Evolutionary conservation across 2,329 filamentous ascomycete species (phyloP).

Genomic region (Epichloe festucae): DNA sequence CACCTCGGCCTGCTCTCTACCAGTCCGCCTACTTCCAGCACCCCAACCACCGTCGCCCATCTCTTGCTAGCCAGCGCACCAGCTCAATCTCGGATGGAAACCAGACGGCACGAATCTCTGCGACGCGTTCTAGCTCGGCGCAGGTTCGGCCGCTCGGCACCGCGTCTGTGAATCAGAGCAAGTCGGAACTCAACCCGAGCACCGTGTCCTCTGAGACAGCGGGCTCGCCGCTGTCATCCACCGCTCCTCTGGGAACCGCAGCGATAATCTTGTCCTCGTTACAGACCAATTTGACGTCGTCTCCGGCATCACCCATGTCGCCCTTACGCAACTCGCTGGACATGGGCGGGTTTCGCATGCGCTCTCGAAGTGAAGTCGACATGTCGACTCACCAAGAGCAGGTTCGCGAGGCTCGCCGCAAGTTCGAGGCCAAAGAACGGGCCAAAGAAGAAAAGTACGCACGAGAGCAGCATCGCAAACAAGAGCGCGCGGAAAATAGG

Average conservation of each 20-base stretch:
- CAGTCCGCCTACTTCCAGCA: conserved; percentile 9
- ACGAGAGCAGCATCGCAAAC: conserved; percentile 42
- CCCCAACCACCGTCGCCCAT: conserved; percentile 16
- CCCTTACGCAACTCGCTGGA: conserved; percentile 48
- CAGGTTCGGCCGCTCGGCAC: conserved; percentile 24
- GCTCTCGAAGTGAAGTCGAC: conserved; percentile 47
- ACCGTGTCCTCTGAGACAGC: conserved; percentile 15
- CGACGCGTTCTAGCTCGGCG: conserved; percentile 17
- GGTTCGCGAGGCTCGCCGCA: conserved; percentile 47
- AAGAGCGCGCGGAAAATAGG: conserved; percentile 45
- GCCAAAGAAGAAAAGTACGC: conserved; percentile 50
- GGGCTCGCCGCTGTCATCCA: conserved; percentile 23
- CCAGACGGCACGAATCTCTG: conserved; percentile 15
- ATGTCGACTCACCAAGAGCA: conserved; percentile 40
- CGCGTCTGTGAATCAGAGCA: conserved; percentile 26
- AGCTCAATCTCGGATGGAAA: conserved; percentile 21
- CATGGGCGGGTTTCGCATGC: conserved; percentile 41
- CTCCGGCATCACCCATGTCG: conserved; percentile 27
- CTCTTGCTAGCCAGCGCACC: conserved; percentile 21
- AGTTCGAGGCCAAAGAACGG: conserved; percentile 49
- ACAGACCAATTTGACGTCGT: conserved; percentile 13
- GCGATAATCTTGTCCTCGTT: conserved; percentile 16
- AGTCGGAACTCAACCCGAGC: conserved; percentile 34
- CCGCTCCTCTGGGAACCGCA: conserved; percentile 13
- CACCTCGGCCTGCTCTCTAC: conserved; percentile 3